Evolutionary conservation across 192 early-diverging fungal genomes (phyloP), one percentile per base, ranked within the genome.

Genomic region (Coemansia umbellata): DNA sequence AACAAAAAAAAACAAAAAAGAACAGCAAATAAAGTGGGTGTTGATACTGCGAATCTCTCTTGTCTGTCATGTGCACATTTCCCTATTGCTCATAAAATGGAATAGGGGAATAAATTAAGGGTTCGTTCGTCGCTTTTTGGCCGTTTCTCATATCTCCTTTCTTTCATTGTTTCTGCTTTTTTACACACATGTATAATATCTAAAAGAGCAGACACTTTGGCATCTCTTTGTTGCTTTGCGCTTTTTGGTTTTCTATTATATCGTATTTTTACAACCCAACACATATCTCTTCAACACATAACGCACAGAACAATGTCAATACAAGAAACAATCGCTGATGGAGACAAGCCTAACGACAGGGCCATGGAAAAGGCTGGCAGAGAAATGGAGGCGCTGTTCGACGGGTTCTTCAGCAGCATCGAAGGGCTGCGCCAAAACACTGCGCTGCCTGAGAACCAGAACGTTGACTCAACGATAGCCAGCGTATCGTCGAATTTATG

Each of bases 371-470:
- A 47, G 54, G 49, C 74, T 1, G 63, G 63, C 35, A 31, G 54
- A 9, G 74, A 77, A 30, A 70, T 77, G 66, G 67, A 60, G 17
- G 19, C 50, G 47, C 55, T 77, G 42, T 69, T 77, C 47, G 40
- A 55, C 52, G 53, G 67, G 33, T 77, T 77, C 55, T 77, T 77
- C 35, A 47, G 57, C 37, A 62, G 74, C 54, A 69, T 77, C 55
- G 74, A 69, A 47, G 21, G 52, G 5, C 53, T 77, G 55, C 58
- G 74, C 2, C 55, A 61, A 22, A 44, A 57, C 49, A 53, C 32
- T 19, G 35, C 31, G 4, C 22, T 44, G 14, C 37, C 59, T 8
- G 49, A 31, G 7, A 36, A 24, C 47, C 36, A 32, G 41, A 59
- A 66, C 21, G 63, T 69, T 23, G 60, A 77, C 47, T 31, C 43